Base-by-base conservation (phyloP, 306 rosid species). In the Dicorynia guianensis region DNA sequence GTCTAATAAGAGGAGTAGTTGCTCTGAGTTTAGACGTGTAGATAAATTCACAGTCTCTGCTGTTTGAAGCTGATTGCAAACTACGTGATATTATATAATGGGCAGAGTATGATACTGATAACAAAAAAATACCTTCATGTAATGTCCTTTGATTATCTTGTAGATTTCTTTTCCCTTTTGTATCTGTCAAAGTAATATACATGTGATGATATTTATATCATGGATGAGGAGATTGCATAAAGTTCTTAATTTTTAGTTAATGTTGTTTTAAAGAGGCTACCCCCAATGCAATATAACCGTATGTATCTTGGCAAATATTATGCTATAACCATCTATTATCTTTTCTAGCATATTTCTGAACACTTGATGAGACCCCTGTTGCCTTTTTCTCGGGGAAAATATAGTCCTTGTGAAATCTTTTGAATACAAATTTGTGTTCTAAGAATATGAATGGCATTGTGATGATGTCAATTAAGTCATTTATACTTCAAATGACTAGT, bases 311-410 rank as follows among this genome's bases (percentile, higher is more conserved):
- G 14, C 50, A 53, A 53, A 42, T 54, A 42, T 43, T 52, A 35
- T 67, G 53, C 0, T 74, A 47, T 74, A 61, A 20, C 68, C 62
- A 11, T 56, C 34, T 56, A 20, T 67, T 40, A 48, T 63, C 39
- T 42, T 30, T 57, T 54, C n/a, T 11, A 14, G 55, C 19, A 78
- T 40, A 43, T 69, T 60, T 30, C 15, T 20, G 38, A 49, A 18
- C 57, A 19, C 66, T 70, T 14, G 63, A 64, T 72, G 69, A n/a
- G 19, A 49, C 61, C 15, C 66, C 59, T 44, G 30, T 25, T 54
- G 30, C 5, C 42, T 49, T 76, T 33, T 66, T 66, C n/a, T 6
- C 34, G 46, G 39, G 73, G 43, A 65, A 65, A 64, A 10, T 42
- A n/a, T 14, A 53, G 17, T 53, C 47, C 67, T 8, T 3, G 20